phyloP scores from a whole-genome alignment of 2,329 filamentous ascomycete species.

The Colletotrichum chrysophilum region DNA sequence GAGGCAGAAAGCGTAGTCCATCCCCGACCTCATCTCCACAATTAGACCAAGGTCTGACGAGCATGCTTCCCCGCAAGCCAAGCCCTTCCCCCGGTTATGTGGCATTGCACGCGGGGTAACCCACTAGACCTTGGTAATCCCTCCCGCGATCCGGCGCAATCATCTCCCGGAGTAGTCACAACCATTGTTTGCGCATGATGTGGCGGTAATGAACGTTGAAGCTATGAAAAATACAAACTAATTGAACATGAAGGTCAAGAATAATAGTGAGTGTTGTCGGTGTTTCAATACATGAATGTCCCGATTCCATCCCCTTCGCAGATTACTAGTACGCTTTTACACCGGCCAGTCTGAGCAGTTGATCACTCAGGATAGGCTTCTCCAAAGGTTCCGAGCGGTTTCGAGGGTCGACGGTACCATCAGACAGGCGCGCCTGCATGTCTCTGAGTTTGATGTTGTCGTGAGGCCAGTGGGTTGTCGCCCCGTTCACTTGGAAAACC shows the following conservation, averaged over 20 bases:
- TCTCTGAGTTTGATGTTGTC: not conserved
- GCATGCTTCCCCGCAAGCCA: not conserved
- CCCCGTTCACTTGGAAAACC: not conserved
- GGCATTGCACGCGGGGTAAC: not conserved
- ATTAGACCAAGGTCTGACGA: not conserved
- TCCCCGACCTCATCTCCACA: not conserved
- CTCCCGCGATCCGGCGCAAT: not conserved
- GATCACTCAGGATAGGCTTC: not conserved
- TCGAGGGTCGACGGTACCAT: not conserved
- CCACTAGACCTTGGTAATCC: not conserved
- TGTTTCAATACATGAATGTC: not conserved
- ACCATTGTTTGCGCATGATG: not conserved
- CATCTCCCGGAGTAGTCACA: not conserved
- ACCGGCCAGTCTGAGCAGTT: not conserved
- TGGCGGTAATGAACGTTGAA: not conserved
- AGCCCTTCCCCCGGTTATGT: not conserved
- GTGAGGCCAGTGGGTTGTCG: not conserved
- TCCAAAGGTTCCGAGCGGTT: not conserved
- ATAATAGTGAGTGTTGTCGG: not conserved
- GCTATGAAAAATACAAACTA: not conserved
- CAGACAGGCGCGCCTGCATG: not conserved
- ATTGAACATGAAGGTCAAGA: not conserved
- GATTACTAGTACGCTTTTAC: not conserved
- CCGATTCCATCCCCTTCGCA: not conserved
- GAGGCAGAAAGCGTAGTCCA: not conserved